Evolutionary conservation across 163 green algal species (phyloP).

Genomic region (Scenedesmus sp.): DNA sequence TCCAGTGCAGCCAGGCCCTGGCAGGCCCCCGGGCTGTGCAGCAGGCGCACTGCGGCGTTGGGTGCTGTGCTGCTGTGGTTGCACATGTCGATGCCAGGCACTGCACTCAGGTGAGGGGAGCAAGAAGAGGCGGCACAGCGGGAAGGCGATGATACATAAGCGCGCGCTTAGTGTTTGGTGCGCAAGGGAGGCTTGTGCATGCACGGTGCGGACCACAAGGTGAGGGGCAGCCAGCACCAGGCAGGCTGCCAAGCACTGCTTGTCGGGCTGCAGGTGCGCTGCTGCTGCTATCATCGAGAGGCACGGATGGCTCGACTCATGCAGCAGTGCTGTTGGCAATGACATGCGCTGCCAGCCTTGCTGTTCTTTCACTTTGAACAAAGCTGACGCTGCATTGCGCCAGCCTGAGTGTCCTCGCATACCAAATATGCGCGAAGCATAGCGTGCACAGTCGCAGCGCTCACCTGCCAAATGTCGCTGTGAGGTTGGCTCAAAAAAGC

Average conservation of each 20-base stretch:
- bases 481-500: constrained; percentile 64
- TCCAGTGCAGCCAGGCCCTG: constrained; percentile 72
- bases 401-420: no score
- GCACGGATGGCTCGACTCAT: no score
- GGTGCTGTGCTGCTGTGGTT: constrained; percentile 69
- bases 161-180: no score
- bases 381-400: no score
- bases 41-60: constrained; percentile 56
- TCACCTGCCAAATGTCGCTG: constrained; percentile 61
- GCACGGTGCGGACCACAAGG: neutral
- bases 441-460: neutral
- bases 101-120: neutral
- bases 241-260: no score
- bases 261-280: no score
- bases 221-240: neutral
- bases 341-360: no score
- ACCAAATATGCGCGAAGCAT: no score
- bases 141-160: neutral
- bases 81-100: constrained; percentile 82
- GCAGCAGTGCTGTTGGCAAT: no score
- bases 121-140: neutral
- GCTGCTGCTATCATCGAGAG: no score
- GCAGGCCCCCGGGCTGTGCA: constrained; percentile 67
- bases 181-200: neutral
- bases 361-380: no score